Percentiles rank a stretch among this genome's conserved stretches.
These are phyloP conservation scores for Mycosphaerella sp. DNA, from an alignment of 2,329 filamentous ascomycete genomes.

Conservation along the genomic window DNA sequence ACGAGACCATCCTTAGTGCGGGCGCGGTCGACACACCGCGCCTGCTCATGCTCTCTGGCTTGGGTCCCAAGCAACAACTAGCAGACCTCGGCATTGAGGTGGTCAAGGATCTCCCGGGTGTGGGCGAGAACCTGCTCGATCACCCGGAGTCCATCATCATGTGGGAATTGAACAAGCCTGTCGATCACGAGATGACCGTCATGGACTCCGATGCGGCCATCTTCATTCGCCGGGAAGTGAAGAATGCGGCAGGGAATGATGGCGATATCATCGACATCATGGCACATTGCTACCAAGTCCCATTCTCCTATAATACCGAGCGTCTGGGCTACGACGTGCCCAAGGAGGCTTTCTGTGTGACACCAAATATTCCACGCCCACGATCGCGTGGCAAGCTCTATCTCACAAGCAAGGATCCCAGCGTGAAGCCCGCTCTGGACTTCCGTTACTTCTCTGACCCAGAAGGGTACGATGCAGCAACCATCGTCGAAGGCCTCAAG, in stretches of 20 bases:
- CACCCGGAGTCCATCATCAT: slow-evolving; percentile 62
- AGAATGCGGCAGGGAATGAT: slow-evolving; percentile 62
- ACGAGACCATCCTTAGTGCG: slow-evolving; percentile 72
- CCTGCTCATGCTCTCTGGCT: slow-evolving; percentile 49
- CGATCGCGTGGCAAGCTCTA: slow-evolving; percentile 71
- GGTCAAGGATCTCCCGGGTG: slow-evolving; percentile 54
- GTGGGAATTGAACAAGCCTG: slow-evolving; percentile 74
- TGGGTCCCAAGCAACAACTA: slow-evolving; percentile 46
- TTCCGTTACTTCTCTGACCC: slow-evolving; percentile 87
- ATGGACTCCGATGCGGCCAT: slow-evolving; percentile 88
- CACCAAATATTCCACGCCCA: slow-evolving; percentile 80
- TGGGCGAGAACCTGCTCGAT: slow-evolving; percentile 59
- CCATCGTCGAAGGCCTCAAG: slow-evolving; percentile 68
- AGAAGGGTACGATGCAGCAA: slow-evolving; percentile 77
- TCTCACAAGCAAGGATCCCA: slow-evolving; percentile 67
- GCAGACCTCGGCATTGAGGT: slow-evolving; percentile 46
- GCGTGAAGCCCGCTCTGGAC: slow-evolving; percentile 73
- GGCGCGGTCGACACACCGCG: slow-evolving; percentile 77
- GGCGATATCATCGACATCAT: slow-evolving; percentile 77
- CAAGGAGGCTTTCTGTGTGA: slow-evolving; percentile 84
- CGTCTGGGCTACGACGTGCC: slow-evolving; percentile 66
- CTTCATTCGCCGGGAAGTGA: slow-evolving; percentile 71
- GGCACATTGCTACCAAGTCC: slow-evolving; percentile 97
- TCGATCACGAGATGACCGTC: slow-evolving; percentile 72
- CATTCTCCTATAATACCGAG: slow-evolving; percentile 78